Conservation (phyloP, 2,329 filamentous ascomycete genomes). For the Apiospora pterosperma region DNA sequence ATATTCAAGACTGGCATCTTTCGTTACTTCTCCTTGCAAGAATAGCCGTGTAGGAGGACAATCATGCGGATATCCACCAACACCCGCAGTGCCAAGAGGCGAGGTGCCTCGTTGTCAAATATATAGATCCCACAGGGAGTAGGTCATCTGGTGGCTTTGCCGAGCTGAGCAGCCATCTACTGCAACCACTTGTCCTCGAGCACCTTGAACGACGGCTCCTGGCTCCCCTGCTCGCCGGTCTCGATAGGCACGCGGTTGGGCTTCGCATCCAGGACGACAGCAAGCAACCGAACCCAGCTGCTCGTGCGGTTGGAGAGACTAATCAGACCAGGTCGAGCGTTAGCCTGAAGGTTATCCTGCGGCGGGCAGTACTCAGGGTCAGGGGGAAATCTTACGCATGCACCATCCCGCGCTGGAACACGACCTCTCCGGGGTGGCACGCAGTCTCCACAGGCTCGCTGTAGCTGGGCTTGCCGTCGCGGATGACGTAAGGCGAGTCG, state of each 20-base stretch:
- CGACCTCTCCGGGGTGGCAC: slow-evolving; percentile 24
- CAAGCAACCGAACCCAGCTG: slow-evolving; percentile 23
- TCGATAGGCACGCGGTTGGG: slow-evolving; percentile 19
- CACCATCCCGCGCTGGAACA: slow-evolving; percentile 27
- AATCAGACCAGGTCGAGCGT: not conserved
- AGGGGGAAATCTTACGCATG: slow-evolving; percentile 26
- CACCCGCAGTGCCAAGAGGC: too few relatives aligned
- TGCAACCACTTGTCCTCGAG: not conserved
- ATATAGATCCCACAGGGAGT: too few relatives aligned
- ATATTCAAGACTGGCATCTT: too few relatives aligned
- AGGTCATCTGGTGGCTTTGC: too few relatives aligned
- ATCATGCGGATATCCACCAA: too few relatives aligned
- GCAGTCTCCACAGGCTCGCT: slow-evolving; percentile 21
- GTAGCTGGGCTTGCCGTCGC: slow-evolving; percentile 23
- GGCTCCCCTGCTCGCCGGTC: not conserved
- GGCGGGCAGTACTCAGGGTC: not conserved
- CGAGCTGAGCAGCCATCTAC: not conserved
- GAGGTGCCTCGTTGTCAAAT: too few relatives aligned
- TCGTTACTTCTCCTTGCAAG: too few relatives aligned
- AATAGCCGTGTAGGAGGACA: too few relatives aligned
- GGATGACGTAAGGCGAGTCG: slow-evolving; percentile 15
- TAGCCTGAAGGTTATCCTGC: not conserved
- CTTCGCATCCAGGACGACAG: slow-evolving; percentile 19
- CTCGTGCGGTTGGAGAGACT: slow-evolving; percentile 25
- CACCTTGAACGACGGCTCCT: not conserved